These are phyloP conservation scores for Setaria italica DNA, from an alignment of 202 grass and related monocot species.

Conservation along the genomic window DNA sequence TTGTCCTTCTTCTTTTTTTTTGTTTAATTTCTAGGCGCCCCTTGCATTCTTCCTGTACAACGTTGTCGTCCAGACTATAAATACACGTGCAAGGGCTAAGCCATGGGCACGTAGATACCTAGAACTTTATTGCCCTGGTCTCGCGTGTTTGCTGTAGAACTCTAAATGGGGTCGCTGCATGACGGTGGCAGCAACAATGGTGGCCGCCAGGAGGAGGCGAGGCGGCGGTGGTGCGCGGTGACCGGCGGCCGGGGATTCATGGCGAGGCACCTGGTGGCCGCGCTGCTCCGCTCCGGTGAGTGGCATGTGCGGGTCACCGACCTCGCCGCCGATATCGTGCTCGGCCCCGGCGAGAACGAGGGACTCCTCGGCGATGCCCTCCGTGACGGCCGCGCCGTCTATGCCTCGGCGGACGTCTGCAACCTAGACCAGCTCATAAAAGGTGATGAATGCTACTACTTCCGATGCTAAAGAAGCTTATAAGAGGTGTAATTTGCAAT, in stretches of 20 bases:
- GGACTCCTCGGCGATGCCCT: slow-evolving; percentile 51
- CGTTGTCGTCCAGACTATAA: too few species aligned
- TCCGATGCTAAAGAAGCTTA: too few species aligned
- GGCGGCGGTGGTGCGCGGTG: slow-evolving; percentile 60
- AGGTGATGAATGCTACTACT: slow-evolving; percentile 24
- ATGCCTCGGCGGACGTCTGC: slow-evolving; percentile 53
- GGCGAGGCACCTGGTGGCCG: slow-evolving; percentile 70
- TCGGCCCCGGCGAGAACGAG: slow-evolving; percentile 43
- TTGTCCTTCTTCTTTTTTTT: too few species aligned
- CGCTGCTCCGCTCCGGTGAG: slow-evolving; percentile 58
- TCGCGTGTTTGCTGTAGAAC: too few species aligned
- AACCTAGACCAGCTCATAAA: slow-evolving; percentile 48
- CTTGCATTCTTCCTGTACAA: too few species aligned
- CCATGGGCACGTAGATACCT: too few species aligned
- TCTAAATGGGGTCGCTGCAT: not conserved
- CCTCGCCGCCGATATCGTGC: slow-evolving; percentile 39
- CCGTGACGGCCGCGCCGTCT: slow-evolving; percentile 52
- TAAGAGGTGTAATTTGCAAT: too few species aligned
- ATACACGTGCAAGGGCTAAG: too few species aligned
- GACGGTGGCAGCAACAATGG: too few species aligned
- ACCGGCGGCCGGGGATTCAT: slow-evolving; percentile 74
- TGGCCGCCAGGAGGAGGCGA: not conserved
- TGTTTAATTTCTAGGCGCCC: too few species aligned
- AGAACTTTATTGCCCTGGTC: too few species aligned
- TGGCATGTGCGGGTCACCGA: slow-evolving; percentile 75